phyloP scores from a whole-genome alignment of 768 basidiomycete species.

The Termitomyces sp. region DNA sequence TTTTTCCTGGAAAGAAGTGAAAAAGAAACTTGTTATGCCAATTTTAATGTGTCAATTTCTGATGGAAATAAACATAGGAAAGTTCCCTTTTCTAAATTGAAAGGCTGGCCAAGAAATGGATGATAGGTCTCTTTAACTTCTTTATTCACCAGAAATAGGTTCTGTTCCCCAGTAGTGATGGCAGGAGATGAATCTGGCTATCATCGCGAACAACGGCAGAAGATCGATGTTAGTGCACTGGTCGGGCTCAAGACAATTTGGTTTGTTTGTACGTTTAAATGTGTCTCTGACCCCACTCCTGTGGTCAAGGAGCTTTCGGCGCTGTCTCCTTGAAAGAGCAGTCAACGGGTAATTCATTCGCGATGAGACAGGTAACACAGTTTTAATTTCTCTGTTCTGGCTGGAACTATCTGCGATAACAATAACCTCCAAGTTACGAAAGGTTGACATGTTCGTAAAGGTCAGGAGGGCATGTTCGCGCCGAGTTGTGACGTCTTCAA shows the following conservation, averaged over 20 bases:
- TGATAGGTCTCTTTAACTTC: too few species aligned
- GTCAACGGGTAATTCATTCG: constrained; percentile 74
- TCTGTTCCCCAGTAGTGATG: too few species aligned
- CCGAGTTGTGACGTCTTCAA: constrained; percentile 92
- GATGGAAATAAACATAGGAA: too few species aligned
- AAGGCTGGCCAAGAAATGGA: too few species aligned
- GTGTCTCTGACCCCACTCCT: background rate
- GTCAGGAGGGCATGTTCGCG: constrained; percentile 97
- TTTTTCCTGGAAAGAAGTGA: too few species aligned
- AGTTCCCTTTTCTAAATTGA: too few species aligned
- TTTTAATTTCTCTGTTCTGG: constrained; percentile 2
- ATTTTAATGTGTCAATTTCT: too few species aligned
- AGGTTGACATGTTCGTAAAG: constrained; percentile 94
- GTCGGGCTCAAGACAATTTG: constrained; percentile 87
- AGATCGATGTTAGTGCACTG: constrained; percentile 83
- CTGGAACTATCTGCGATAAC: constrained; percentile 16
- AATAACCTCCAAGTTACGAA: constrained; percentile 54
- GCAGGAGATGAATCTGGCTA: constrained; percentile 85
- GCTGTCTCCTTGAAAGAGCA: constrained; percentile 89
- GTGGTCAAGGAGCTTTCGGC: constrained; percentile 50
- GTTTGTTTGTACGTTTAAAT: constrained; percentile 34
- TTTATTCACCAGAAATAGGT: too few species aligned
- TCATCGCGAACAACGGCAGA: constrained; percentile 76
- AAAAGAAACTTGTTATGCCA: too few species aligned
- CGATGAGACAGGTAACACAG: constrained; percentile 87